Evolutionary conservation across 495 filamentous ascomycete species (phyloP).

Genomic region (Penicillium silybi): DNA sequence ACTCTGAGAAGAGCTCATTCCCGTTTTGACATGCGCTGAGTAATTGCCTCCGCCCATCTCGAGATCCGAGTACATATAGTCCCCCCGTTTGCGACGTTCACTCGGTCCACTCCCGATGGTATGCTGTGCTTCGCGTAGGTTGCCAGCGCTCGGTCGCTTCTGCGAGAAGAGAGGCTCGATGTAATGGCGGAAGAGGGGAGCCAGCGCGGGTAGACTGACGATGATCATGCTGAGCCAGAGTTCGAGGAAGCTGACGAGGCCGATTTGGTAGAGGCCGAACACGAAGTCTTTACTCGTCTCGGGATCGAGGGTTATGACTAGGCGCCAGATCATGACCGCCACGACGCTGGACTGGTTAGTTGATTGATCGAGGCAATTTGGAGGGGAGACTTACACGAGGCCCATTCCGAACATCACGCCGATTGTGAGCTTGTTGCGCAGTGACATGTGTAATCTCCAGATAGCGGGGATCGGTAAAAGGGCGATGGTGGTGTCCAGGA

Average conservation of each 20-base stretch:
- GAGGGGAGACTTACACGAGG: background rate
- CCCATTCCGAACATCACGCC: constrained; percentile 8
- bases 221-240: constrained; percentile 9
- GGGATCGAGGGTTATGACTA: constrained; percentile 3
- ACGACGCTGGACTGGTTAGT: constrained; percentile 1
- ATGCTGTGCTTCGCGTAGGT: constrained; percentile 6
- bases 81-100: background rate
- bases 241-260: constrained; percentile 6
- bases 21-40: constrained; percentile 4
- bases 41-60: constrained; percentile 5
- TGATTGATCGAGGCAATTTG: background rate
- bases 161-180: constrained; percentile 3
- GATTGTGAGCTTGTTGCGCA: constrained; percentile 6
- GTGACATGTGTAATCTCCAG: constrained; percentile 3
- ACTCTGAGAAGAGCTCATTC: constrained; percentile 3
- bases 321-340: constrained; percentile 7
- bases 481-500: constrained; percentile 2
- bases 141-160: constrained; percentile 2
- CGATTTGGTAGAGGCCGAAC: constrained; percentile 2
- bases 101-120: constrained; percentile 7
- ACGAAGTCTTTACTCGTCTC: background rate
- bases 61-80: background rate
- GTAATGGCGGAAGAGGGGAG: constrained; percentile 6
- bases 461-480: constrained; percentile 3
- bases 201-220: constrained; percentile 4